Percentiles rank a stretch among this genome's conserved stretches.
Evolutionary conservation across 768 basidiomycete genomes (phyloP).

Genomic region (Roridomyces roridus): DNA sequence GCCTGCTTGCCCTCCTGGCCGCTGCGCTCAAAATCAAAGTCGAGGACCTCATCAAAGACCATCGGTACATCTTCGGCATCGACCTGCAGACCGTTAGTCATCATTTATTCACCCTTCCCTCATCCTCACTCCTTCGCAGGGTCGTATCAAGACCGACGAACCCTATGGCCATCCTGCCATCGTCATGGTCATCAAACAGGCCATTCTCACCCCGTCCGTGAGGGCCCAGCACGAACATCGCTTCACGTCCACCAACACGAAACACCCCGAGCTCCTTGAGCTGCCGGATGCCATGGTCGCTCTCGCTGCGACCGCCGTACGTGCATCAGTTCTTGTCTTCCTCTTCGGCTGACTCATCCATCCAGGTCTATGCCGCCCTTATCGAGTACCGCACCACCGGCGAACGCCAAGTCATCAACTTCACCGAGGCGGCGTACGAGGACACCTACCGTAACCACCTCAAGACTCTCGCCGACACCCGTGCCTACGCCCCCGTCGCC

Average conservation of each 20-base stretch:
- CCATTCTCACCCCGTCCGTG: not conserved
- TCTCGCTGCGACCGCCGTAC: too few relatives aligned
- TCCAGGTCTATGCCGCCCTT: not conserved
- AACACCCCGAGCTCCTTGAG: not conserved
- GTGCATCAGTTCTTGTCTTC: too few relatives aligned
- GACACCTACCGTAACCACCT: not conserved
- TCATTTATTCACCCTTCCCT: not conserved
- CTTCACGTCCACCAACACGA: not conserved
- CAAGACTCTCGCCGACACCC: not conserved
- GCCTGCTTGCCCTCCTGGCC: not conserved
- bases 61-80: conserved; percentile 4
- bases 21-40: not conserved
- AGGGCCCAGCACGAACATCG: not conserved
- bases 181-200: not conserved
- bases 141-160: not conserved
- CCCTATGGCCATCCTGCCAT: not conserved
- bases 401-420: not conserved
- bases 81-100: not conserved
- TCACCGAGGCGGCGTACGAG: not conserved
- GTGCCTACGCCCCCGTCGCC: not conserved
- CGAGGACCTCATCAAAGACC: not conserved
- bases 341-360: too few relatives aligned
- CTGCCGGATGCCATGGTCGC: not conserved
- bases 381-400: not conserved
- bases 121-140: not conserved